Evolutionary conservation across 805 yeast genomes (phyloP).

Genomic region (Jamesozyma gamospora): DNA sequence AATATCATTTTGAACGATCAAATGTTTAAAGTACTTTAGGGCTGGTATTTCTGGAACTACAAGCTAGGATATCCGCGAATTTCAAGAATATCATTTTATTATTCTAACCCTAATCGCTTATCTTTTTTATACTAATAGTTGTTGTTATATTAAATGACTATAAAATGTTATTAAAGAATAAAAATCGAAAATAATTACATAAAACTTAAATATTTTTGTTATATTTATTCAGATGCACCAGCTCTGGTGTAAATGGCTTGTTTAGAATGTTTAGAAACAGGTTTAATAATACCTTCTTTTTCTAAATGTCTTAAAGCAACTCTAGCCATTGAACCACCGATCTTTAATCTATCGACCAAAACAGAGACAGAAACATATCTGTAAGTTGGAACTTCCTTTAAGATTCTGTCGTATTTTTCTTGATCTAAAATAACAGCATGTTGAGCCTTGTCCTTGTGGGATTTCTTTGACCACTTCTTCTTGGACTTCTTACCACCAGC

Average conservation of each 20-base stretch:
- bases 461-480: constrained; percentile 99
- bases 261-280: constrained; percentile 89
- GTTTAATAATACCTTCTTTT: constrained; percentile 87
- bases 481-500: constrained; percentile 99
- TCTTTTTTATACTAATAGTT: constrained; percentile 1
- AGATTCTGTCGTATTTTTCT: constrained; percentile 97
- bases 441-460: constrained; percentile 99
- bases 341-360: constrained; percentile 97
- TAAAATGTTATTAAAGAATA: neutral
- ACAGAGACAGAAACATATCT: constrained; percentile 97
- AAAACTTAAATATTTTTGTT: neutral
- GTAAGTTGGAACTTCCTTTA: constrained; percentile 99
- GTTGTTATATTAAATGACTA: constrained; percentile 2
- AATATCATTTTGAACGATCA: no score
- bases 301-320: constrained; percentile 94
- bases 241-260: constrained; percentile 93
- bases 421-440: constrained; percentile 96
- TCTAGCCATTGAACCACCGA: constrained; percentile 98
- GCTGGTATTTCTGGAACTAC: no score
- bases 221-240: constrained; percentile 48
- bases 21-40: no score
- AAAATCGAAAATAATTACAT: neutral
- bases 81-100: no score
- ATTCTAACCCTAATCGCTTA: no score
- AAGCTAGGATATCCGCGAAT: no score